These are phyloP conservation scores for Piloderma croceum DNA, from an alignment of 768 basidiomycete species.

Conservation along the genomic window DNA sequence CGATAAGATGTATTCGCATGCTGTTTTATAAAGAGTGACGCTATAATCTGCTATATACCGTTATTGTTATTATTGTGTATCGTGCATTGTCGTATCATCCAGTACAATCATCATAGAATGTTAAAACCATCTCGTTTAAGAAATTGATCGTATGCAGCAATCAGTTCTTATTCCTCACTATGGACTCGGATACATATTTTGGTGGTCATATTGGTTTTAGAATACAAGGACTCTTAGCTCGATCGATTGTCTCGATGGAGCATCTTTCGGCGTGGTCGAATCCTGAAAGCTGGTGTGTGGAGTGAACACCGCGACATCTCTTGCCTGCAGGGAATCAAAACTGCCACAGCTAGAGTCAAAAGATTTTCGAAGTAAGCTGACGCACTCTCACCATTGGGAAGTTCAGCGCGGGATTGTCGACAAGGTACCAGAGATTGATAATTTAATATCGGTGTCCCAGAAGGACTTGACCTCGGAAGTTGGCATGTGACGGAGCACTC, in stretches of 20 bases:
- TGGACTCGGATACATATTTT: background rate
- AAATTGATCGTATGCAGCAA: background rate
- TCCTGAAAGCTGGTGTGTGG: conserved; percentile 63
- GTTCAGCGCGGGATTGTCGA: conserved; percentile 40
- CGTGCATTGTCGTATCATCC: too few species aligned
- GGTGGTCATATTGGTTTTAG: conserved; percentile 34
- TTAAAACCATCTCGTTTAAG: too few species aligned
- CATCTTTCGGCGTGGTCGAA: conserved; percentile 43
- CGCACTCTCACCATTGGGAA: conserved; percentile 42
- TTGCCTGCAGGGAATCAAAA: conserved; percentile 38
- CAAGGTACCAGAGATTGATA: conserved; percentile 58
- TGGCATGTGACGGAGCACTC: conserved; percentile 37
- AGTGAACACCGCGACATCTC: conserved; percentile 47
- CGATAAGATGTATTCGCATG: conserved; percentile 41
- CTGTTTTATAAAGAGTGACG: conserved; percentile 6
- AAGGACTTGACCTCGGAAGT: conserved; percentile 28
- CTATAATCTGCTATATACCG: too few species aligned
- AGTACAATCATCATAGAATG: too few species aligned
- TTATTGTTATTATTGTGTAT: too few species aligned
- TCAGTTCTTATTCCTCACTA: background rate
- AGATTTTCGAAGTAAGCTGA: conserved; percentile 4
- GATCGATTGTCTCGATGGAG: conserved; percentile 51
- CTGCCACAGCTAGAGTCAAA: conserved; percentile 17
- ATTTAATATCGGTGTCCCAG: conserved; percentile 39
- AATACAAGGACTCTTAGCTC: conserved; percentile 60